Evolutionary conservation across 179 eudicot genomes (phyloP), one percentile per base, ranked within the genome.

Genomic region (Actinidia arguta): DNA sequence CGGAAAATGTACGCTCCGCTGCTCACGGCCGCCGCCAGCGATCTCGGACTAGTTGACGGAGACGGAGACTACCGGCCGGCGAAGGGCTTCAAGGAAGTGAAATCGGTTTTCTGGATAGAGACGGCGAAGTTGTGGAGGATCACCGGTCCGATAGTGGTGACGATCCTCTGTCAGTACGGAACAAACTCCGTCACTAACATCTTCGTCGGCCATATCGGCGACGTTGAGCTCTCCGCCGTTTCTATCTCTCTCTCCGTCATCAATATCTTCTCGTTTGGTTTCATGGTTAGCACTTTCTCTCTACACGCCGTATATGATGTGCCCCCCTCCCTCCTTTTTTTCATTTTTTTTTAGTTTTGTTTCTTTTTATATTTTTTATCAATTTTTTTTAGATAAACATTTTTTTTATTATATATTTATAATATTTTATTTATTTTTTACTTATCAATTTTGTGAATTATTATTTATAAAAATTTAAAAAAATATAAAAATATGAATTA

Each of bases 131-230:
- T 92, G 1, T 93, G 97, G 97, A 85, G 44, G 48, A 88, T 92
- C 13, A 92, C 92, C 0, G 90, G 81, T 1, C 97, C 95, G 7
- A 90, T 93, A 1, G 90, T 83, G 12, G 69, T 92, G 39, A 88
- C 81, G 11, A 85, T 88, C 4, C 61, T 92, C 0, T 92, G 95
- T 51, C 87, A 86, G 80, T 91, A 79, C 42, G 92, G 87, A 2
- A 88, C 83, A 0, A 83, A 83, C 82, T 84, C 94, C 3, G 42
- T 89, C 10, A 88, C 95, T 0, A 87, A 78, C 64, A 90, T 93
- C 4, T 93, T 93, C 75, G 97, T 88, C 31, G 95, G 94, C 4
- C 97, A 92, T 73, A 75, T 93, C 70, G 94, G 97, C 1, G 90
- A 90, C 5, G 27, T 92, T 58, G 87, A 92, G 83, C 93, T 93